Evolutionary conservation across 2,329 filamentous ascomycete genomes (phyloP), one percentile per base, ranked within the genome.

Genomic region (Cryphonectria japonica): DNA sequence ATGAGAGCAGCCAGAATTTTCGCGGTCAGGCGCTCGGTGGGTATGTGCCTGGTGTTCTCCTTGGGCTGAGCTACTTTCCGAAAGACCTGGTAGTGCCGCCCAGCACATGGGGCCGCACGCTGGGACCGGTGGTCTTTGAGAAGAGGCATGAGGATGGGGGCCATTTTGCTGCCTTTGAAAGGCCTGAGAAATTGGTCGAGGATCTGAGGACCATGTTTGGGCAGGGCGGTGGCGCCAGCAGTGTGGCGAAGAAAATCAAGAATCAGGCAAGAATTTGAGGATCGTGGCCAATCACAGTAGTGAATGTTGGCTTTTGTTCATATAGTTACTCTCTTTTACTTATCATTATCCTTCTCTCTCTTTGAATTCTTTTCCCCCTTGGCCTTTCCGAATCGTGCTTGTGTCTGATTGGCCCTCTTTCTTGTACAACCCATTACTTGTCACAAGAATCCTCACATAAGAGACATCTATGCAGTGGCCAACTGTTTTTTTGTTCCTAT

Each of bases 101-200:
- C 0, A 83, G 79, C 72, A 82, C 83, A 0, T 92, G 88, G 87
- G 85, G 82, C 0, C 80, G 82, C n/a, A 88, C 87, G 0, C 77
- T 92, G 9, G 91, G 89, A 3, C 82, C 85, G 0, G 83, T 92
- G 0, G 89, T 91, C 0, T 88, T 86, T 66, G 85, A 90, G 74
- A 82, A 80, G 22, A 75, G 79, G 7, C 84, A 88, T 66, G 78
- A 83, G 1, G 81, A 81, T 9, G 88, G 88, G 0, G 89, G 89
- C 0, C 89, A 91, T 77, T 91, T 91, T 75, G 88, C 87, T 1
- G 85, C 89, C 0, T 86, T 84, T 75, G 89, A 92, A 78, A 80
- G 80, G 32, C 89, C 89, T 0, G 81, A 87, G 32, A 78, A 82
- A 6, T 78, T 91, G 34, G 85, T 81, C 0, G 78, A 78, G 2